Evolutionary conservation across 345 rosid species (phyloP), one percentile per base, ranked within the genome.

Genomic region (Adansonia digitata): DNA sequence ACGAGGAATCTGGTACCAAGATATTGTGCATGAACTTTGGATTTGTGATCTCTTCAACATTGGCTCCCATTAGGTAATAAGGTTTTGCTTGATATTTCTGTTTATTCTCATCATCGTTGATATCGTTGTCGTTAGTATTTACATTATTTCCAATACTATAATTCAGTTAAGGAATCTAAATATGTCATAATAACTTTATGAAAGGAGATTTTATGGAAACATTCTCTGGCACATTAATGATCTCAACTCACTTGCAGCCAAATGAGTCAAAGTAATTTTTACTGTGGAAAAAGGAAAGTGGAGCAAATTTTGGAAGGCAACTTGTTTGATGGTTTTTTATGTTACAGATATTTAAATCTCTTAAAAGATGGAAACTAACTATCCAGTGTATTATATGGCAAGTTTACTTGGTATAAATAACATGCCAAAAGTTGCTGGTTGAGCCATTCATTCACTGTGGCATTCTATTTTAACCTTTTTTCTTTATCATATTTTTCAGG

Each of bases 281-380:
- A 20, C 56, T 72, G 61, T 6, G 60, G 61, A 7, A 24, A 52
- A 53, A 2, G 2, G 18, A 70, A 51, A 34, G 15, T 52, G 17
- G 68, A 35, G 37, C 27, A 48, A 69, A 71, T 71, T 29, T 51
- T 56, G 15, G 15, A 73, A 26, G 78, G 76, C 71, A 70, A 53
- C 73, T 53, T 56, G 42, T 55, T 63, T 11, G 45, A 69, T 24
- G 17, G 7, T 51, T 27, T 18, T 29, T 9, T n/a, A 26, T 68
- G 14, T 64, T 34, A 59, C 14, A 20, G 9, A 45, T 27, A 68
- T 39, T 69, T 17, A 53, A 18, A 14, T 60, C 27, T 49, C 42
- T 61, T 60, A 57, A 49, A 57, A 49, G 26, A 62, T 62, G 72
- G 72, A 52, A 53, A 17, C 40, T 18, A 27, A 26, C 9, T 7